Evolutionary conservation across 2,329 filamentous ascomycete genomes (phyloP).

Genomic region (Helminthosporium solani): DNA sequence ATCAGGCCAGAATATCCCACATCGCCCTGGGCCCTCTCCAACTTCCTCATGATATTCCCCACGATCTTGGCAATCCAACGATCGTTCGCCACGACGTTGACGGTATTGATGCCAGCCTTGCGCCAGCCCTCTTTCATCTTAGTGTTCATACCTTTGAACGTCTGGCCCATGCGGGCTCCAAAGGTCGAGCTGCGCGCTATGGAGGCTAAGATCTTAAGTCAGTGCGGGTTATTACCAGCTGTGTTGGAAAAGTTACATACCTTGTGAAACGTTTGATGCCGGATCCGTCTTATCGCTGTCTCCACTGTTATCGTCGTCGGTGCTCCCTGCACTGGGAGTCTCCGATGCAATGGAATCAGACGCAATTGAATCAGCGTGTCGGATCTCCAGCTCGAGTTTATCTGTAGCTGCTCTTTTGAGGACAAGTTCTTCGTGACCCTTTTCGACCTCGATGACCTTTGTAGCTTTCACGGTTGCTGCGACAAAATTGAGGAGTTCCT

Average conservation of each 20-base stretch:
- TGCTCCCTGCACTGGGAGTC: conserved; percentile 20
- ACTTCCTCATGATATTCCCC: conserved; percentile 51
- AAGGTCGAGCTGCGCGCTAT: conserved; percentile 23
- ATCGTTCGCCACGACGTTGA: conserved; percentile 52
- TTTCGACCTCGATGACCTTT: conserved; percentile 58
- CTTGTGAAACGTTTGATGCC: conserved; percentile 1
- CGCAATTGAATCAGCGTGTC: conserved; percentile 25
- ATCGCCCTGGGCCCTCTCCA: conserved; percentile 53
- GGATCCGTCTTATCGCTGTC: conserved; percentile 2
- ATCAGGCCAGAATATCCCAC: conserved; percentile 53
- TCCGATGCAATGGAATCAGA: conserved; percentile 22
- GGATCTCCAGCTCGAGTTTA: conserved; percentile 28
- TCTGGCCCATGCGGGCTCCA: conserved; percentile 18
- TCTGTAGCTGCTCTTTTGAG: conserved; percentile 22
- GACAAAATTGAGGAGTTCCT: conserved; percentile 56
- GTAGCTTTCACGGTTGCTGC: conserved; percentile 58
- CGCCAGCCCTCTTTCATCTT: conserved; percentile 50
- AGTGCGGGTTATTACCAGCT: too few relatives aligned
- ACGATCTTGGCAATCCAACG: conserved; percentile 57
- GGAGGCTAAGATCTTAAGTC: conserved; percentile 8
- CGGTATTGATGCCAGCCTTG: conserved; percentile 47
- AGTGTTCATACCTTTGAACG: conserved; percentile 34
- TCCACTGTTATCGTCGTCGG: conserved; percentile 1
- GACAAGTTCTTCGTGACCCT: conserved; percentile 42
- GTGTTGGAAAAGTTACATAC: conserved; percentile 3